Base-by-base conservation (phyloP, 345 rosid species). In the Orychophragmus violaceus region DNA sequence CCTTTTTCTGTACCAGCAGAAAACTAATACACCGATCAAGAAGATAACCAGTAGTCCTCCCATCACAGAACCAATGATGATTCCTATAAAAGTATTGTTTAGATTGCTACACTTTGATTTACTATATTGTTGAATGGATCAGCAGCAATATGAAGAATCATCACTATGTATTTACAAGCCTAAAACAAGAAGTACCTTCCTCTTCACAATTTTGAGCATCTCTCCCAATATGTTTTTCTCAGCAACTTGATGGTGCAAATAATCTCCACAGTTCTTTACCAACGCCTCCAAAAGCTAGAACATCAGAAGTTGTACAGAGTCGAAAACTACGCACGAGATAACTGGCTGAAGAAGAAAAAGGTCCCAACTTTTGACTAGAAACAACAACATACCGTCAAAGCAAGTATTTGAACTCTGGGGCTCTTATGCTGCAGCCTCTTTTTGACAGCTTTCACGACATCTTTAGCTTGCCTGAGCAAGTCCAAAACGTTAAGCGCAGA, bases 301-400 rank as follows among this genome's bases (percentile, higher is more conserved):
- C 28, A 69, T 0, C 24, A 66, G 21, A 66, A 56, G 13, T 19
- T 3, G 6, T 42, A 58, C 25, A 62, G 30, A 53, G 46, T 74
- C 23, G 64, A n/a, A 8, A 50, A 10, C n/a, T n/a, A n/a, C n/a
- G n/a, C n/a, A n/a, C n/a, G 5, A 57, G 22, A 62, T 6, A 7
- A 2, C 1, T 0, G 3, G 2, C 21, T 33, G n/a, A n/a, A n/a
- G 8, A 55, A 18, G 8, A 23, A 45, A 3, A 68, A 55, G 21
- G 25, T 18, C 62, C 55, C 8, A n/a, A 66, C 13, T 22, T n/a
- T 33, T 32, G 46, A n/a, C n/a, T n/a, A n/a, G n/a, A n/a, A n/a
- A n/a, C n/a, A n/a, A n/a, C n/a, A n/a, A n/a, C n/a, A 16, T 87
- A 95, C 99, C 98, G 98, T 95, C 64, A 95, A 62, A 70, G 98